Conservation (phyloP, 768 basidiomycete genomes). For the Amanita polypyramis region DNA sequence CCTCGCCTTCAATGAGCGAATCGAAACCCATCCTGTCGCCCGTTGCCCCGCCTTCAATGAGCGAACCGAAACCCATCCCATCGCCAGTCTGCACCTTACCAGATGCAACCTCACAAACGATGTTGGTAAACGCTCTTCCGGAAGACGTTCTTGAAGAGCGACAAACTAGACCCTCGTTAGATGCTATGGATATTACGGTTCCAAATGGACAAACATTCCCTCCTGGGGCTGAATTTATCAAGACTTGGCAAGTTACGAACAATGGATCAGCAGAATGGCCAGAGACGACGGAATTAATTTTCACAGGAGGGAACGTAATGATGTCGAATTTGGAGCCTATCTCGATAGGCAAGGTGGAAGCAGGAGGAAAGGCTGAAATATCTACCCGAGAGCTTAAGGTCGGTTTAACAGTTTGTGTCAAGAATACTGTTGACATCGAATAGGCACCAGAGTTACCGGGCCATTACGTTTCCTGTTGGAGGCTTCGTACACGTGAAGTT, state of each 20-base stretch:
- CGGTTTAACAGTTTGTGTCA: slow-evolving; percentile 9
- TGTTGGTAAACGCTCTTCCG: neutral
- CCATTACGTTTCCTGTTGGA: slow-evolving; percentile 71
- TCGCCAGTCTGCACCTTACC: neutral
- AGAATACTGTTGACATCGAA: neutral
- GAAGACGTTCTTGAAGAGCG: neutral
- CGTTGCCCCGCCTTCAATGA: neutral
- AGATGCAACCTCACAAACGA: neutral
- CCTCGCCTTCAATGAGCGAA: too few species aligned
- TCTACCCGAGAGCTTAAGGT: slow-evolving; percentile 72
- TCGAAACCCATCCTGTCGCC: too few species aligned
- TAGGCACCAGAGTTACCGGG: slow-evolving; percentile 69
- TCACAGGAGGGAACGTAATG: slow-evolving; percentile 61
- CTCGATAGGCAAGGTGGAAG: slow-evolving; percentile 43
- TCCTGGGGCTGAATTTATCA: slow-evolving; percentile 78
- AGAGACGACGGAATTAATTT: slow-evolving; percentile 52
- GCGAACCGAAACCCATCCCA: neutral
- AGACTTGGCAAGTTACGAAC: slow-evolving; percentile 72
- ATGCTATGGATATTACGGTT: slow-evolving; percentile 51
- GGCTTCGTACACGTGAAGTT: slow-evolving; percentile 47
- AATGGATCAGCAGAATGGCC: slow-evolving; percentile 59
- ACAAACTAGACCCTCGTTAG: neutral
- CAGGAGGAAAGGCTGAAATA: slow-evolving; percentile 51
- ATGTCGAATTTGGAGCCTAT: slow-evolving; percentile 19
- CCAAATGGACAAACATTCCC: slow-evolving; percentile 69